These are phyloP conservation scores for Citrus trifoliata DNA, from an alignment of 345 rosid genomes.

Conservation along the genomic window DNA sequence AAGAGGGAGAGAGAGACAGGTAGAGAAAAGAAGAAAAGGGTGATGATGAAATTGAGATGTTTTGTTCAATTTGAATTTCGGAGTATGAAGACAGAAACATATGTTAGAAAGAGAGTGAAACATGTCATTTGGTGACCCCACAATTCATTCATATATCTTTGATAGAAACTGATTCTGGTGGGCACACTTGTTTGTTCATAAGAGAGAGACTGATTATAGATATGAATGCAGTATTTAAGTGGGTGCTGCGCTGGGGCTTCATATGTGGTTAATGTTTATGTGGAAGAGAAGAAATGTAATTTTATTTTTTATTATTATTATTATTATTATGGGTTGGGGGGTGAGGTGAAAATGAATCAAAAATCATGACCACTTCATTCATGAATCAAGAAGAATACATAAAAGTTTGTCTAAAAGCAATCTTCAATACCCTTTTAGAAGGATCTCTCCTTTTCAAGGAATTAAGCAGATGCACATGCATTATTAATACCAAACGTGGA, in stretches of 20 bases:
- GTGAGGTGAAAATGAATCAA: conserved; percentile 3
- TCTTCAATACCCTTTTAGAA: background rate
- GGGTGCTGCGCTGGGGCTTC: no score
- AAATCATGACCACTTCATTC: background rate
- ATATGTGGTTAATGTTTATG: background rate
- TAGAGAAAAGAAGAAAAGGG: no score
- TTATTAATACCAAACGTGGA: background rate
- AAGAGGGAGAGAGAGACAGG: background rate
- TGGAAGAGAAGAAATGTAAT: background rate
- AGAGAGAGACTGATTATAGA: background rate
- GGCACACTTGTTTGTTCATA: conserved; percentile 6
- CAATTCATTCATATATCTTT: background rate
- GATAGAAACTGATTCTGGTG: conserved; percentile 18
- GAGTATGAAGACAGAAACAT: conserved; percentile 31
- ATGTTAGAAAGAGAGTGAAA: conserved; percentile 7
- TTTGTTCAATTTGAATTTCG: conserved; percentile 12
- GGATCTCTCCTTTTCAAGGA: conserved; percentile 26
- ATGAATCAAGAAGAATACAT: background rate
- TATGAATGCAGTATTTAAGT: no score
- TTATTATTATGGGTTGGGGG: no score
- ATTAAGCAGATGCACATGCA: conserved; percentile 18
- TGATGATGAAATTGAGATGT: conserved; percentile 3
- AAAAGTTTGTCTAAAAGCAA: conserved; percentile 12
- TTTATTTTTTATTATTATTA: background rate
- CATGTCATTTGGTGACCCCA: background rate